These are phyloP conservation scores for Cadophora luteo-olivacea DNA, from an alignment of 2,329 filamentous ascomycete species.

Conservation along the genomic window DNA sequence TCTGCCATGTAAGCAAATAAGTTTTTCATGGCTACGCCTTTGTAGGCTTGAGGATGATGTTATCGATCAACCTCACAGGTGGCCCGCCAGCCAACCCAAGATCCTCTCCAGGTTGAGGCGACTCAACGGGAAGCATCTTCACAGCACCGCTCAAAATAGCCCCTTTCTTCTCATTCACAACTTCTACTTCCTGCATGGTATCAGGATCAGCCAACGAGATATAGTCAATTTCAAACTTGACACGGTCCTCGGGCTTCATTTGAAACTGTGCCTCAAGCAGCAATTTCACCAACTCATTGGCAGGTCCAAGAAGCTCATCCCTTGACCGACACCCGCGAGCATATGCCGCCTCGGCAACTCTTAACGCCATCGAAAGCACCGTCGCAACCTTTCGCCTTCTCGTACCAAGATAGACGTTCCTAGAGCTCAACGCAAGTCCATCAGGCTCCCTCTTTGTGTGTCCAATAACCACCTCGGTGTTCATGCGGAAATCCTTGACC, in stretches of 20 bases:
- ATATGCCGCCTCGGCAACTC: constrained; percentile 74
- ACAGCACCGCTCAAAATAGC: constrained; percentile 90
- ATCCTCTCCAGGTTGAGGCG: constrained; percentile 72
- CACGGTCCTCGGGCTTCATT: constrained; percentile 64
- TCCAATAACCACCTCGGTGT: constrained; percentile 75
- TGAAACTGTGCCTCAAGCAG: constrained; percentile 66
- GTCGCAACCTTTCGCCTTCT: constrained; percentile 75
- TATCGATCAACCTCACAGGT: constrained; percentile 89
- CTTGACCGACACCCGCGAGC: constrained; percentile 58
- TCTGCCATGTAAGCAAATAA: not conserved
- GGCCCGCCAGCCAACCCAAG: constrained; percentile 76
- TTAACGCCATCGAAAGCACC: constrained; percentile 73
- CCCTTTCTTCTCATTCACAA: constrained; percentile 72
- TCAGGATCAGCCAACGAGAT: constrained; percentile 88
- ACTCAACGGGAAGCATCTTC: constrained; percentile 85
- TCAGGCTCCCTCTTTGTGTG: constrained; percentile 79
- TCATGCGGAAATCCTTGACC: constrained; percentile 85
- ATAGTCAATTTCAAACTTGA: constrained; percentile 86
- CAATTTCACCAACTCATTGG: constrained; percentile 63
- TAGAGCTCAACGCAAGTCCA: constrained; percentile 87
- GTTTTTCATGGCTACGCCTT: constrained; percentile 24
- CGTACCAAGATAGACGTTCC: constrained; percentile 89
- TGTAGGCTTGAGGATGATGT: constrained; percentile 72
- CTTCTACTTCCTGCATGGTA: constrained; percentile 78
- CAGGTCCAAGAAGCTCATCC: constrained; percentile 74